These are phyloP conservation scores for Wickerhamiella alocasiicola DNA, from an alignment of 805 yeast species.

Conservation along the genomic window DNA sequence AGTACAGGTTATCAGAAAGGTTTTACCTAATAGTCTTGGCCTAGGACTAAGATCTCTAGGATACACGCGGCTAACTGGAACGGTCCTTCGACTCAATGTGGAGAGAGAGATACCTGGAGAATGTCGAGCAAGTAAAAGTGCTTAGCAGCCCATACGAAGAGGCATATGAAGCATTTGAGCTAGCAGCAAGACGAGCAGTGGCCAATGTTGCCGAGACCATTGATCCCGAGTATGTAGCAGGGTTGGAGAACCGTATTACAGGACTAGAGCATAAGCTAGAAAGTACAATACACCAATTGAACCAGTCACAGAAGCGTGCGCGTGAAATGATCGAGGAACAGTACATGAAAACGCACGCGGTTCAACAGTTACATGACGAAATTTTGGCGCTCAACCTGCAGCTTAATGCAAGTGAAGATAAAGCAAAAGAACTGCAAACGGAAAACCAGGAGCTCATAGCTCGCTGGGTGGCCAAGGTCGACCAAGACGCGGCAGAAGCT, in stretches of 20 bases:
- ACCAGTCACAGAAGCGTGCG: conserved; percentile 18
- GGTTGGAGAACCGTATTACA: conserved; percentile 21
- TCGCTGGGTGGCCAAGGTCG: conserved; percentile 3
- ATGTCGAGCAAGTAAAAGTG: not conserved
- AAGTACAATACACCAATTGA: conserved; percentile 21
- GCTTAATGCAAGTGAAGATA: conserved; percentile 33
- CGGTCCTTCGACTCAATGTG: conserved; percentile 1
- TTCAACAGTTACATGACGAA: conserved; percentile 56
- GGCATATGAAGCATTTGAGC: conserved; percentile 1
- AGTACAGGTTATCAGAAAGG: too few species aligned
- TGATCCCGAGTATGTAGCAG: conserved; percentile 12
- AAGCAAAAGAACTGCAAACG: conserved; percentile 12
- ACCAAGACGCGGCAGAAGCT: not conserved
- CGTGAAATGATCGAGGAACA: conserved; percentile 21
- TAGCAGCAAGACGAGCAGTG: conserved; percentile 2
- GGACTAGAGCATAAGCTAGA: conserved; percentile 24
- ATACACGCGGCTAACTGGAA: too few species aligned
- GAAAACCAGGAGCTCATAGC: conserved; percentile 3
- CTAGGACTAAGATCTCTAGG: too few species aligned
- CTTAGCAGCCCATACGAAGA: not conserved
- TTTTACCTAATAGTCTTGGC: too few species aligned
- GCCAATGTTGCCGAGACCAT: not conserved
- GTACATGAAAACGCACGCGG: conserved; percentile 38
- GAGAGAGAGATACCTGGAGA: conserved; percentile 1
- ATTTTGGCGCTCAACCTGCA: conserved; percentile 50